Evolutionary conservation across 306 rosid species (phyloP).

Genomic region (Abrus precatorius): DNA sequence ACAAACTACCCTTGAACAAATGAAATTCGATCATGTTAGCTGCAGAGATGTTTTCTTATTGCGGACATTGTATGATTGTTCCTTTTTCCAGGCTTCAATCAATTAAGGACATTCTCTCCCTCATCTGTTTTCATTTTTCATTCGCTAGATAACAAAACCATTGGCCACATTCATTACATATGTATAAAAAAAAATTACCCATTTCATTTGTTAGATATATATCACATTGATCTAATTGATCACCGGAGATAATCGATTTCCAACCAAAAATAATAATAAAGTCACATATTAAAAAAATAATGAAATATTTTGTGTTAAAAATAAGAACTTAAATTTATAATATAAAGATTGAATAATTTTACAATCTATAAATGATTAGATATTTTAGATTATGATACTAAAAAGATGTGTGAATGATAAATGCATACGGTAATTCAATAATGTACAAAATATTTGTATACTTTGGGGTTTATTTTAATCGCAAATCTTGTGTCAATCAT

Average conservation of each 20-base stretch:
- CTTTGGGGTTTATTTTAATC: no score
- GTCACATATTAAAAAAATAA: no score
- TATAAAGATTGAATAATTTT: no score
- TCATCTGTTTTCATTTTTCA: constrained; percentile 25
- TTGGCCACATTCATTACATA: neutral
- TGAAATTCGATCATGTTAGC: neutral
- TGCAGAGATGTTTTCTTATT: neutral
- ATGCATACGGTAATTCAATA: neutral
- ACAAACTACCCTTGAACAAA: neutral
- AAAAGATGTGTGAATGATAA: no score
- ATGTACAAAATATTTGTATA: neutral
- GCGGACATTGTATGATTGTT: neutral
- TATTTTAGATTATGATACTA: no score
- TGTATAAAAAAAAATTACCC: neutral
- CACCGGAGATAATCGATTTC: no score
- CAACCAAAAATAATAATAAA: no score
- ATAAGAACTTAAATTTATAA: no score
- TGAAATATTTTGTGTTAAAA: no score
- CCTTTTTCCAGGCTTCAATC: neutral
- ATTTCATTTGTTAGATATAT: neutral
- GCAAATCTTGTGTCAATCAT: neutral
- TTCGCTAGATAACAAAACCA: neutral
- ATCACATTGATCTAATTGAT: neutral
- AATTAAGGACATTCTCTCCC: neutral
- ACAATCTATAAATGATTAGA: no score